Conservation (phyloP, 163 green algal species). For the Trebouxia gelatinosa region DNA sequence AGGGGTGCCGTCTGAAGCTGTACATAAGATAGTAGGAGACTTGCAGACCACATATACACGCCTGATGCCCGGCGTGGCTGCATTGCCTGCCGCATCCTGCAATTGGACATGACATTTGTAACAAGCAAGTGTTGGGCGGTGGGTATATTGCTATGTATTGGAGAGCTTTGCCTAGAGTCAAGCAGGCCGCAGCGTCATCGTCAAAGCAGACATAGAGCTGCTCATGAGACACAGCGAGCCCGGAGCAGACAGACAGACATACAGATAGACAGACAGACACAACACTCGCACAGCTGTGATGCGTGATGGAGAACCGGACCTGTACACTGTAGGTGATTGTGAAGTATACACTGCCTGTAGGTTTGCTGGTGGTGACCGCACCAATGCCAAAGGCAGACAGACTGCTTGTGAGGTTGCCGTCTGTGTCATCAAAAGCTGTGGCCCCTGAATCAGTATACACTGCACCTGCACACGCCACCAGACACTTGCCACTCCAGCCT, state of each 20-base stretch:
- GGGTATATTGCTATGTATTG: too few relatives aligned
- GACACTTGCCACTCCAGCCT: neutral
- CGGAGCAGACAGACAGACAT: too few relatives aligned
- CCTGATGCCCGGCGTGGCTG: neutral
- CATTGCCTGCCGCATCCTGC: conserved; percentile 22
- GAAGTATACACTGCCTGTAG: neutral
- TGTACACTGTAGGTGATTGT: conserved; percentile 29
- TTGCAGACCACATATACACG: neutral
- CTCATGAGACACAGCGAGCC: too few relatives aligned
- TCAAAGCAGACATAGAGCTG: too few relatives aligned
- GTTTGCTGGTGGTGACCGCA: neutral
- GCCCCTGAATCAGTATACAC: conserved; percentile 2
- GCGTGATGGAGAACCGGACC: neutral
- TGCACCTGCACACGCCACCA: neutral
- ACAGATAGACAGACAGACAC: too few relatives aligned
- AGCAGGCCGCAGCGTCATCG: too few relatives aligned
- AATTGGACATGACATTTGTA: too few relatives aligned
- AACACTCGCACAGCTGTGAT: too few relatives aligned
- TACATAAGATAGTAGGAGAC: neutral
- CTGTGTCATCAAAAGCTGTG: neutral
- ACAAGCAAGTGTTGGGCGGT: too few relatives aligned
- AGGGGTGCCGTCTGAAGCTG: neutral
- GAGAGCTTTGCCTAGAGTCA: too few relatives aligned
- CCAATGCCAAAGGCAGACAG: conserved; percentile 17
- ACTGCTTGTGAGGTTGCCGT: conserved; percentile 18